Conservation (phyloP, 306 rosid genomes). For the Astragalus glycyphyllos region DNA sequence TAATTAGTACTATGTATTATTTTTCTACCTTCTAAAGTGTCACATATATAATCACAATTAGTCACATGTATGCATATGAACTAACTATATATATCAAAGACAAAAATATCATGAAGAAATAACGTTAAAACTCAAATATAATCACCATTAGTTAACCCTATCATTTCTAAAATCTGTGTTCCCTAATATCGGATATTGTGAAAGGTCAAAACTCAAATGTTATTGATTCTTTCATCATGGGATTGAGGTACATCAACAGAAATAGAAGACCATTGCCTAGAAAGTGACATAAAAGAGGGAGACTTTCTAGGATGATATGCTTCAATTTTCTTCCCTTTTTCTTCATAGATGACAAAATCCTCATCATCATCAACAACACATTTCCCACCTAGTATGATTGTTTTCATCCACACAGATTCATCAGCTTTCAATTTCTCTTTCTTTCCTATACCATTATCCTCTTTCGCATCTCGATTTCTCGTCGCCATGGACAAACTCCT, state of each 20-base stretch:
- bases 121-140: too few species aligned
- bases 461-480: slow-evolving; percentile 41
- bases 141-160: too few species aligned
- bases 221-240: slow-evolving; percentile 22
- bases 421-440: slow-evolving; percentile 52
- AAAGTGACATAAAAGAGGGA: slow-evolving; percentile 45
- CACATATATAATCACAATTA: too few species aligned
- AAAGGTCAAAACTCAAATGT: slow-evolving; percentile 27
- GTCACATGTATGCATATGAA: not conserved
- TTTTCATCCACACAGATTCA: slow-evolving; percentile 82
- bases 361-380: slow-evolving; percentile 71
- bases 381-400: slow-evolving; percentile 82
- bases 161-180: not conserved
- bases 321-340: slow-evolving; percentile 68
- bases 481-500: slow-evolving; percentile 64
- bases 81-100: slow-evolving; percentile 1
- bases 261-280: slow-evolving; percentile 58
- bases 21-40: too few species aligned
- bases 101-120: not conserved
- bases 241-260: slow-evolving; percentile 37
- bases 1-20: too few species aligned
- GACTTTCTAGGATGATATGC: slow-evolving; percentile 68
- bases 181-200: too few species aligned
- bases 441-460: not conserved
- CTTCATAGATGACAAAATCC: slow-evolving; percentile 55